Evolutionary conservation across 164 flowering plant genomes (phyloP).

Genomic region (Protea cynaroides): DNA sequence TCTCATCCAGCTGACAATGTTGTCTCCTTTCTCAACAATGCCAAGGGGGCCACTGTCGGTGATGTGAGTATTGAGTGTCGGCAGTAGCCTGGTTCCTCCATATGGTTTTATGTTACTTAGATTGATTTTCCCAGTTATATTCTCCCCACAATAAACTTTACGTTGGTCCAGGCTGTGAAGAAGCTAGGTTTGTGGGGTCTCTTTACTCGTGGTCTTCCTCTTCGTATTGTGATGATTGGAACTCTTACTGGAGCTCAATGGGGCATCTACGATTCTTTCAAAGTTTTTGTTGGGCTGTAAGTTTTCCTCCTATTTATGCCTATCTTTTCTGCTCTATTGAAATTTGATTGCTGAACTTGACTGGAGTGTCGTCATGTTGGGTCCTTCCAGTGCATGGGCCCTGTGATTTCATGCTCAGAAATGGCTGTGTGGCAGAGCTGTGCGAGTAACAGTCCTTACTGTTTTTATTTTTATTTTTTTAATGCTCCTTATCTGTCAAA

Average conservation of each 20-base stretch:
- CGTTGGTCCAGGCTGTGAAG: constrained; percentile 59
- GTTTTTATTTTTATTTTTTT: too few relatives aligned
- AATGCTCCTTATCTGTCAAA: too few relatives aligned
- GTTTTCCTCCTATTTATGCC: constrained; percentile 19
- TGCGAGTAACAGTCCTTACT: too few relatives aligned
- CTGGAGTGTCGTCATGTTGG: too few relatives aligned
- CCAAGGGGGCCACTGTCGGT: constrained; percentile 82
- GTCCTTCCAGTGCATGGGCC: too few relatives aligned
- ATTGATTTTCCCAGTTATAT: not conserved
- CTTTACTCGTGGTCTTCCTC: constrained; percentile 81
- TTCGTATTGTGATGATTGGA: constrained; percentile 90
- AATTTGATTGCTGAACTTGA: too few relatives aligned
- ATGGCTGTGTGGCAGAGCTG: too few relatives aligned
- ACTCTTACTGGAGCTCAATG: constrained; percentile 89
- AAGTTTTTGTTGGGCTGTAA: constrained; percentile 88
- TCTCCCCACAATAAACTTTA: not conserved
- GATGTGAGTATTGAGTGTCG: constrained; percentile 47
- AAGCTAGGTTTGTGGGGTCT: constrained; percentile 72
- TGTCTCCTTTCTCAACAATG: constrained; percentile 85
- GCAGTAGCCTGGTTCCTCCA: not conserved
- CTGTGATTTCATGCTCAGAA: too few relatives aligned
- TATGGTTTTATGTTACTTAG: not conserved
- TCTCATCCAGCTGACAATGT: constrained; percentile 94
- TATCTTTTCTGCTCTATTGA: not conserved
- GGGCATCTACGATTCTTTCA: constrained; percentile 83